Base-by-base conservation (phyloP, 116 monocot species). In the Zostera marina region DNA sequence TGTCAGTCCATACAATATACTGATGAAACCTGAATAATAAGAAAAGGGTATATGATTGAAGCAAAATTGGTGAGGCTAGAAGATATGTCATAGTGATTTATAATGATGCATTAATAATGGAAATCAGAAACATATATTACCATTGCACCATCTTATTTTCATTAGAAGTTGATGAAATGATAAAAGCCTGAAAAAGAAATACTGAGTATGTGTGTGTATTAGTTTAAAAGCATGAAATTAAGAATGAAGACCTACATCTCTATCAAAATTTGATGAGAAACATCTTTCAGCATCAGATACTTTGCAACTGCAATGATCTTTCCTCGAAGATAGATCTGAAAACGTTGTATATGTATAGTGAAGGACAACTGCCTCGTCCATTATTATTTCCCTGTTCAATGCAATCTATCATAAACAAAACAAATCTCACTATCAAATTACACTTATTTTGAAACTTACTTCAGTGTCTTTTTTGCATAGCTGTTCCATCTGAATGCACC, bases 401-500 rank as follows among this genome's bases (percentile, higher is more conserved):
- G 32, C 32, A 3, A 32, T 32, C 32, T 44, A 43, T 59, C 26
- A 9, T 48, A 48, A 62, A 46, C 22, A 44, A 11, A 13, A 54
- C 25, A 9, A 54, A 54, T 8, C 15, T 5, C 11, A 24, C 10
- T 54, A 23, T 54, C 25, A 20, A 12, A 54, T n/a, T 10, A 14
- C 44, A 43, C 20, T 43, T 41, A 21, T 11, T 42, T 22, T 48
- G 19, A 51, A 40, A 45, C 77, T 70, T 88, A 94, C 94, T 77
- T 82, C 38, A 88, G 94, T 13, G 80, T 72, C 52, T 85, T 94
- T 88, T 85, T 94, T 88, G 85, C 82, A 62, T 88, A 88, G 60
- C 88, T 88, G 62, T 88, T 75, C 94, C 94, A 94, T 78, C 88
- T 82, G 73, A 85, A 88, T 49, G 94, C 85, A 62, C 94, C 94